Percentiles rank a stretch among this genome's conserved stretches.
These are phyloP conservation scores for Linaria vulgaris DNA, from an alignment of 257 asterid genomes.

Conservation along the genomic window DNA sequence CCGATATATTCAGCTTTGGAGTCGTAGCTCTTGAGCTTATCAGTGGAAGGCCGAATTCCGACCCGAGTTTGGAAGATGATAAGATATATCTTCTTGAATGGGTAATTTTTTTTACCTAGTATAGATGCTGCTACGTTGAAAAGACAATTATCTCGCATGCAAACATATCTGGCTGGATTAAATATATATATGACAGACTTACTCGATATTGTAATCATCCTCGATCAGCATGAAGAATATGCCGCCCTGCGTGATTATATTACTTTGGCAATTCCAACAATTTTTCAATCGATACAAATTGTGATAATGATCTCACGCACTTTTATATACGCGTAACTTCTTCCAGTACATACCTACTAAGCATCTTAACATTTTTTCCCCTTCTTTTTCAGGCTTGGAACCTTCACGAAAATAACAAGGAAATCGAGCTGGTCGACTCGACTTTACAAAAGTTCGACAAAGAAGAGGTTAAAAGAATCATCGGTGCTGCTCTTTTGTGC, in stretches of 20 bases:
- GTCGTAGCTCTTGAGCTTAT: constrained; percentile 66
- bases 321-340: background rate
- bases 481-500: constrained; percentile 7
- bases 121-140: too few species aligned
- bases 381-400: constrained; percentile 19
- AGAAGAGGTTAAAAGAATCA: background rate
- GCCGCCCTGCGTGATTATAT: too few species aligned
- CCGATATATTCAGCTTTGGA: constrained; percentile 67
- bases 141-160: too few species aligned
- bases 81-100: constrained; percentile 70
- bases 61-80: constrained; percentile 49
- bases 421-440: constrained; percentile 10
- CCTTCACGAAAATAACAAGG: constrained; percentile 6
- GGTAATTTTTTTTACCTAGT: too few species aligned
- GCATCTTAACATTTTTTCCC: background rate
- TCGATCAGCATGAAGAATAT: too few species aligned
- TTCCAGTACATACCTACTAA: background rate
- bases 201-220: too few species aligned
- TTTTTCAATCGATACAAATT: too few species aligned
- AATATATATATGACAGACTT: too few species aligned
- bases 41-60: constrained; percentile 68
- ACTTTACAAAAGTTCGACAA: background rate
- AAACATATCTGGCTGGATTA: too few species aligned
- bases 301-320: too few species aligned
- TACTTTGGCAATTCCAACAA: too few species aligned